Conservation (phyloP, 2,329 filamentous ascomycete genomes). For the Diaporthe ampelina region DNA sequence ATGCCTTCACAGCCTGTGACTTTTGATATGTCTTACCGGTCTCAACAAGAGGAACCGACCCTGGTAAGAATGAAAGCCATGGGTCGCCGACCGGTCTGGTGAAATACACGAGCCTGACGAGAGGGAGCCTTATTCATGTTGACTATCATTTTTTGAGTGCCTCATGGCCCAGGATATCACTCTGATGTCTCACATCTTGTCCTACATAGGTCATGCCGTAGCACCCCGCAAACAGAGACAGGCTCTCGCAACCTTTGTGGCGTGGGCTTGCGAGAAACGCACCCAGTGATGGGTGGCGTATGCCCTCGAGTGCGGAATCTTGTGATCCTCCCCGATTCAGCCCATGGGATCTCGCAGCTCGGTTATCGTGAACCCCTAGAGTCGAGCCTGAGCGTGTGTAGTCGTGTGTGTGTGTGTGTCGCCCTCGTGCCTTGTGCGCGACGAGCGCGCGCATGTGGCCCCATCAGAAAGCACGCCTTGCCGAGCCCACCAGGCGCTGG, state of each 20-base stretch:
- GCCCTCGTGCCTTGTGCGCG: not conserved
- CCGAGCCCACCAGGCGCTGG: conserved; percentile 8
- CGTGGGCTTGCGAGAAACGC: not conserved
- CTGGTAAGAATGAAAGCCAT: conserved; percentile 4
- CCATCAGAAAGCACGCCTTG: conserved; percentile 17
- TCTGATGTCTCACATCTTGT: conserved; percentile 37
- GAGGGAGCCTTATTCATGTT: not conserved
- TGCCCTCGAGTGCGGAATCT: conserved; percentile 37
- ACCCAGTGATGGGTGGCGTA: not conserved
- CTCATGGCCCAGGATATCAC: conserved; percentile 12
- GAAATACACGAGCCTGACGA: not conserved
- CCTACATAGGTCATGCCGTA: conserved; percentile 34
- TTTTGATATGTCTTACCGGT: conserved; percentile 3
- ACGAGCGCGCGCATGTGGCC: not conserved
- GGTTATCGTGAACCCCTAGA: conserved; percentile 40
- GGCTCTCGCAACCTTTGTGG: conserved; percentile 8
- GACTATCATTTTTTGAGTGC: not conserved
- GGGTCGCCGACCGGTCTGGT: conserved; percentile 14
- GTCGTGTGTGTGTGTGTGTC: not conserved
- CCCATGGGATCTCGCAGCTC: conserved; percentile 40
- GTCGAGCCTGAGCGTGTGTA: not conserved
- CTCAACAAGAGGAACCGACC: not conserved
- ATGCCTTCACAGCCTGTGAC: not conserved
- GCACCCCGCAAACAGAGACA: conserved; percentile 34
- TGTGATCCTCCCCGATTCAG: conserved; percentile 36